A percentile compares a stretch with the other conserved stretches of the same genome.
phyloP scores from a whole-genome alignment of 306 rosid species.

The Crataegus laevigata region DNA sequence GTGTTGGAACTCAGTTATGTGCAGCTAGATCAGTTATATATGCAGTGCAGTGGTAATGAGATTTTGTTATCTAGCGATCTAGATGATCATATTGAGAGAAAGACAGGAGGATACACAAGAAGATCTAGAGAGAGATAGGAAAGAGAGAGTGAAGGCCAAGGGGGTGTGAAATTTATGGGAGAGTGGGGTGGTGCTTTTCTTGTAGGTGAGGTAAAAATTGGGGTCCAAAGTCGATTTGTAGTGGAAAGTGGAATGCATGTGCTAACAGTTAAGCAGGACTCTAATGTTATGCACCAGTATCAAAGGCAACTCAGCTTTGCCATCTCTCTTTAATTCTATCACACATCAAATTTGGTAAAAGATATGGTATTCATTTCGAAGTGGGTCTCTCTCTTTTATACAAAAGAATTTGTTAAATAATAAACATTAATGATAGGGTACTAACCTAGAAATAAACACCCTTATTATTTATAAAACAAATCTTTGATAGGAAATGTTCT shows the following conservation, averaged over 20 bases:
- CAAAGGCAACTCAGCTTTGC: slow-evolving; percentile 84
- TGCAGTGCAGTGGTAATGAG: slow-evolving; percentile 10
- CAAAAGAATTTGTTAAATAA: background rate
- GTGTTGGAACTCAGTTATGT: slow-evolving; percentile 5
- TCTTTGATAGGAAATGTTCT: background rate
- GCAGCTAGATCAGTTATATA: slow-evolving; percentile 12
- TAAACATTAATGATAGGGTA: background rate
- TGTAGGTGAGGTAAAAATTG: slow-evolving; percentile 76
- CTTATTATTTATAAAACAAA: background rate
- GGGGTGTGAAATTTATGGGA: slow-evolving; percentile 48
- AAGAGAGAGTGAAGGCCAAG: slow-evolving; percentile 5
- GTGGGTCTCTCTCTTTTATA: slow-evolving; percentile 61
- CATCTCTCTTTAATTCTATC: slow-evolving; percentile 18
- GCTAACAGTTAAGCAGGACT: slow-evolving; percentile 71
- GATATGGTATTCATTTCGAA: slow-evolving; percentile 29
- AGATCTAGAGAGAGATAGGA: slow-evolving; percentile 8
- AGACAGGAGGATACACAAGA: slow-evolving; percentile 15
- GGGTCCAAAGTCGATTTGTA: slow-evolving; percentile 85
- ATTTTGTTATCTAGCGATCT: slow-evolving; percentile 14
- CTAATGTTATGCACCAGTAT: slow-evolving; percentile 52
- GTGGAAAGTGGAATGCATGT: slow-evolving; percentile 98
- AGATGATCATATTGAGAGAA: slow-evolving; percentile 11
- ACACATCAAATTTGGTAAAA: slow-evolving; percentile 34
- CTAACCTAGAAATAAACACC: slow-evolving; percentile 7
- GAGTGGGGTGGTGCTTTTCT: slow-evolving; percentile 76